Base-by-base conservation (phyloP, 306 rosid species). In the Cucurbita ficifolia region DNA sequence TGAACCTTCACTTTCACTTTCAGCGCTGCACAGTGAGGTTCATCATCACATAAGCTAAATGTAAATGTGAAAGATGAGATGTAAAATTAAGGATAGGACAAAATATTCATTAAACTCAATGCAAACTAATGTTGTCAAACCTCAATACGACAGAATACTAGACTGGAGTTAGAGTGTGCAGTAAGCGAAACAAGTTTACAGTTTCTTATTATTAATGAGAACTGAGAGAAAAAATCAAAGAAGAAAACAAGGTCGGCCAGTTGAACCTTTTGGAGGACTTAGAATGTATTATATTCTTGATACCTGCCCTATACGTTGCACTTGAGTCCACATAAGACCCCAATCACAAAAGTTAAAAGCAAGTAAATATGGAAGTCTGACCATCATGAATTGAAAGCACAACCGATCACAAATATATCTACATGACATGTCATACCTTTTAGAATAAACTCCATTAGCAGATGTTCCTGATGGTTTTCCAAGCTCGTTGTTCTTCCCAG, bases 1-100 rank as follows among this genome's bases (percentile, higher is more conserved):
- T 4, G 91, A 79, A 24, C 89, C 97, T 75, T 94, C 98, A 81
- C 96, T 94, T 71, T 78, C 96, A 85, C 98, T 94, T 73, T 90
- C 97, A 81, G 90, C 92, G 85, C 98, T 94, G 92, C 87, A 90
- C 51, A 74, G 72, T 77, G 79, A 82, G 64, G 72, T 76, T 78
- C 40, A 70, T 51, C 77, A 52, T 71, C 43, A 58, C 17, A 88
- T 85, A 78, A 87, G 83, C 78, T 72, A 42, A 63, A 83, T 77
- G 73, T 57, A 48, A 36, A 76, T 52, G 69, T 21, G 50, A 77
- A 67, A 42, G 24, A 70, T 61, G 45, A 58, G 76, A 80, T 61
- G 18, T 56, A 65, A 84, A 70, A 60, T 69, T 52, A 54, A 53
- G 29, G 16, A 3, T 22, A 19, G 43, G 21, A 18, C 73, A 75